phyloP scores from a whole-genome alignment of 345 rosid genomes.

The Atalantia buxifolia region DNA sequence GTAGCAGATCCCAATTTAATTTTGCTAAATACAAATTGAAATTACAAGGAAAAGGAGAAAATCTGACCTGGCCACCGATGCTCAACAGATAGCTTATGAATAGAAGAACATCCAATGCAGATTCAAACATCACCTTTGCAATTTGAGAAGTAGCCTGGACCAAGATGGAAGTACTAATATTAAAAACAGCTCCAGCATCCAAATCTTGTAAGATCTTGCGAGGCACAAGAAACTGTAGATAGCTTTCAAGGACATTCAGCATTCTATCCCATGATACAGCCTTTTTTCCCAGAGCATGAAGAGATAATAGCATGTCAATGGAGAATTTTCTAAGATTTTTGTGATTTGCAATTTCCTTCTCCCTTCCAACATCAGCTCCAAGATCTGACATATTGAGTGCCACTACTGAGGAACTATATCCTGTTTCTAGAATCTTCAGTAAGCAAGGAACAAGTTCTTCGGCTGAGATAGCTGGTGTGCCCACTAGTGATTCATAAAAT shows the following conservation, averaged over 20 bases:
- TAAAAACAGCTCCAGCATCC: constrained; percentile 42
- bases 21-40: background rate
- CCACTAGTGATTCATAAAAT: constrained; percentile 69
- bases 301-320: constrained; percentile 62
- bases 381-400: constrained; percentile 37
- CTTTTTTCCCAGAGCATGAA: constrained; percentile 51
- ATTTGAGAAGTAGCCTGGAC: constrained; percentile 84
- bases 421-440: constrained; percentile 75
- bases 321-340: constrained; percentile 81
- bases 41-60: background rate
- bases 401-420: constrained; percentile 53
- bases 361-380: constrained; percentile 64
- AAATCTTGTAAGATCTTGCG: constrained; percentile 46
- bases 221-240: constrained; percentile 73
- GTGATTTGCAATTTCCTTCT: constrained; percentile 59
- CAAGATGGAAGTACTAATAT: constrained; percentile 44
- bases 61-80: constrained; percentile 76
- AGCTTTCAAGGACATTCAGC: constrained; percentile 58
- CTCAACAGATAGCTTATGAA: constrained; percentile 73
- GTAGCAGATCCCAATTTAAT: background rate
- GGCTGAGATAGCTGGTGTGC: constrained; percentile 49
- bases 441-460: constrained; percentile 75
- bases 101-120: constrained; percentile 71
- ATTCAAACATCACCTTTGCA: constrained; percentile 82
- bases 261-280: constrained; percentile 79